Conservation (phyloP, 2,329 filamentous ascomycete species). For the Pseudonectria buxi region DNA sequence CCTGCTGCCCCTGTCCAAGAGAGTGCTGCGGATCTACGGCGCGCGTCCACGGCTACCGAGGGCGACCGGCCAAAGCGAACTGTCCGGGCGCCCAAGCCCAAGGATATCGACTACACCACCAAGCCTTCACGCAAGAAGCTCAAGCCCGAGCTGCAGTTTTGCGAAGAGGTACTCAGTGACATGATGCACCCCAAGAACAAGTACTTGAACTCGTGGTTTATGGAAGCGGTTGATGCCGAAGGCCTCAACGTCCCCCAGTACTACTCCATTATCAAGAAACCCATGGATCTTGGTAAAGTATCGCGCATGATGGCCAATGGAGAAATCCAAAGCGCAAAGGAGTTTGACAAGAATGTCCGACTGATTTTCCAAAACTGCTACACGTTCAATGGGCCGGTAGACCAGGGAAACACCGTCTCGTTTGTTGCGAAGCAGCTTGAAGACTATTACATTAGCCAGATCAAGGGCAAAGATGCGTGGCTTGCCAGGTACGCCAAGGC, state of each 20-base stretch:
- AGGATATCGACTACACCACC: slow-evolving; percentile 80
- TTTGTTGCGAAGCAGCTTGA: slow-evolving; percentile 66
- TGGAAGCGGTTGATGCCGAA: slow-evolving; percentile 83
- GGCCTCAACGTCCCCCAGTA: slow-evolving; percentile 91
- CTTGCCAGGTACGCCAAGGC: slow-evolving; percentile 63
- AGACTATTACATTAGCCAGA: slow-evolving; percentile 66
- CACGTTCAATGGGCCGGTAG: slow-evolving; percentile 67
- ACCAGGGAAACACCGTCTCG: slow-evolving; percentile 62
- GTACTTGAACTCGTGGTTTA: slow-evolving; percentile 64
- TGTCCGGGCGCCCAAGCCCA: slow-evolving; percentile 83
- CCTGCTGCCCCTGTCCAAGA: slow-evolving; percentile 13
- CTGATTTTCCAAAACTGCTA: slow-evolving; percentile 86
- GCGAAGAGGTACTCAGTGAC: slow-evolving; percentile 73
- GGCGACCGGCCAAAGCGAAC: slow-evolving; percentile 82
- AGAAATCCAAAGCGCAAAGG: slow-evolving; percentile 73
- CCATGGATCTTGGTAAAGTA: slow-evolving; percentile 90
- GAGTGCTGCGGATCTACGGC: slow-evolving; percentile 40
- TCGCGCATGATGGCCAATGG: slow-evolving; percentile 67
- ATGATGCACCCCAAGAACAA: slow-evolving; percentile 68
- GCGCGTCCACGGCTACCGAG: slow-evolving; percentile 72
- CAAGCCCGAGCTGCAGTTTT: slow-evolving; percentile 83
- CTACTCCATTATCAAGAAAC: slow-evolving; percentile 88
- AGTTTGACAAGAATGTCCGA: slow-evolving; percentile 77
- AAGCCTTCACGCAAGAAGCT: slow-evolving; percentile 79
- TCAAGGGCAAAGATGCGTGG: slow-evolving; percentile 75